Percentiles rank a stretch among this genome's conserved stretches.
Evolutionary conservation across 495 filamentous ascomycete genomes (phyloP).

Genomic region (Lasiosphaeriaceae sp.): DNA sequence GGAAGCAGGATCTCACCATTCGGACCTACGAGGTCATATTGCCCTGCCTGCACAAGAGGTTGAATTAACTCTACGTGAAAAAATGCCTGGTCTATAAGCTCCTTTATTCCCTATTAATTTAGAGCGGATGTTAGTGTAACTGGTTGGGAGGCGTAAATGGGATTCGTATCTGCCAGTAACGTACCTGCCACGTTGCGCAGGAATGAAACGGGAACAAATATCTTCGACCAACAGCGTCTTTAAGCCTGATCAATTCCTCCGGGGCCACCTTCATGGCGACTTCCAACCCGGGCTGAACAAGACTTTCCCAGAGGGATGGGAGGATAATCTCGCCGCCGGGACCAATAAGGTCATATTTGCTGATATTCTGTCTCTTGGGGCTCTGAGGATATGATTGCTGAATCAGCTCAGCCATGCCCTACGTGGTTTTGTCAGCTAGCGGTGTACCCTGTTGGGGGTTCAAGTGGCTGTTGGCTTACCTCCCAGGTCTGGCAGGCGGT

Average conservation of each 20-base stretch:
- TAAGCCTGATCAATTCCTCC: conserved; percentile 64
- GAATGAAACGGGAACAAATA: conserved; percentile 81
- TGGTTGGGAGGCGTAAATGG: too few relatives aligned
- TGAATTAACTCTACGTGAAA: conserved; percentile 78
- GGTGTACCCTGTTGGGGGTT: too few relatives aligned
- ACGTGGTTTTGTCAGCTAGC: not conserved
- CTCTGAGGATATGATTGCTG: not conserved
- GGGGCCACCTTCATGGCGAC: not conserved
- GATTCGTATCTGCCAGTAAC: too few relatives aligned
- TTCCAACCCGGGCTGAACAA: conserved; percentile 1
- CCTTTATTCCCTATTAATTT: too few relatives aligned
- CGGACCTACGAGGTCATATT: conserved; percentile 83
- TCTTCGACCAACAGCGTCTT: conserved; percentile 79
- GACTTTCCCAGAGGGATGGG: not conserved
- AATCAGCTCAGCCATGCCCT: conserved; percentile 2
- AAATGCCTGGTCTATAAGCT: conserved; percentile 83
- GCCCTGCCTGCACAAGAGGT: conserved; percentile 75
- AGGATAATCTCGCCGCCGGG: conserved; percentile 4
- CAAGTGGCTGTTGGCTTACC: not conserved
- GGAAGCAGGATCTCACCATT: conserved; percentile 86
- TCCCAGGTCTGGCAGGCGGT: not conserved
- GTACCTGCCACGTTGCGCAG: conserved; percentile 75
- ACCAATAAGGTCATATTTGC: not conserved
- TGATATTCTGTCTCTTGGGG: not conserved
- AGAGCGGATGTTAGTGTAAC: too few relatives aligned